Evolutionary conservation across 1,139 yeast genomes (phyloP).

Genomic region (Trichomonascaceae sp.): DNA sequence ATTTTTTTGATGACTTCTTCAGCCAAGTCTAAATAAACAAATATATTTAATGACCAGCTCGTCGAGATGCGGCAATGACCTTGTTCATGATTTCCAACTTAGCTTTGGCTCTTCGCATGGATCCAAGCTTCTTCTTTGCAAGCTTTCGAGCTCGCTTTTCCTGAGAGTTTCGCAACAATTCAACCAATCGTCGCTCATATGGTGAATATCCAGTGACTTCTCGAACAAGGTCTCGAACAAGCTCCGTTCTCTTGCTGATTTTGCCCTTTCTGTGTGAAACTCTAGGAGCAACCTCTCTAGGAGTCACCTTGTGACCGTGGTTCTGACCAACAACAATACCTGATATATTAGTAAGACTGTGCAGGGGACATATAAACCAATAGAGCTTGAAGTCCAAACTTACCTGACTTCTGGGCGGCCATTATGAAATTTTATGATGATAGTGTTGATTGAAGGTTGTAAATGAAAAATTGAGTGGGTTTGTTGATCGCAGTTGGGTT

Average conservation of each 20-base stretch:
- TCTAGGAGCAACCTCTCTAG: constrained; percentile 90
- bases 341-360: constrained; percentile 4
- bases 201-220: constrained; percentile 99
- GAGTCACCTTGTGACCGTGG: constrained; percentile 98
- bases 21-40: constrained; percentile 6
- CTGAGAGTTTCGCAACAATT: constrained; percentile 99
- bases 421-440: constrained; percentile 25
- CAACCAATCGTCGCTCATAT: constrained; percentile 99
- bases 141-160: constrained; percentile 99
- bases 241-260: constrained; percentile 89
- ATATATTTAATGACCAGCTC: constrained; percentile 35
- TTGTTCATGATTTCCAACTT: constrained; percentile 98
- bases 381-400: constrained; percentile 18
- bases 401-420: constrained; percentile 42
- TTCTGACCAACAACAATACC: constrained; percentile 98
- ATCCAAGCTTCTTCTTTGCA: constrained; percentile 99
- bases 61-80: constrained; percentile 97
- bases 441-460: constrained; percentile 18
- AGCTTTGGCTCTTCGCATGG: constrained; percentile 99
- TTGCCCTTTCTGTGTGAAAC: constrained; percentile 97
- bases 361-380: neutral
- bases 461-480: constrained; percentile 9
- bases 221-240: constrained; percentile 91
- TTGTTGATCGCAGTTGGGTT: neutral
- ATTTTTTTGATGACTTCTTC: constrained; percentile 5